These are phyloP conservation scores for Cunninghamia lanceolata DNA, from an alignment of 75 land plant species.

Conservation along the genomic window DNA sequence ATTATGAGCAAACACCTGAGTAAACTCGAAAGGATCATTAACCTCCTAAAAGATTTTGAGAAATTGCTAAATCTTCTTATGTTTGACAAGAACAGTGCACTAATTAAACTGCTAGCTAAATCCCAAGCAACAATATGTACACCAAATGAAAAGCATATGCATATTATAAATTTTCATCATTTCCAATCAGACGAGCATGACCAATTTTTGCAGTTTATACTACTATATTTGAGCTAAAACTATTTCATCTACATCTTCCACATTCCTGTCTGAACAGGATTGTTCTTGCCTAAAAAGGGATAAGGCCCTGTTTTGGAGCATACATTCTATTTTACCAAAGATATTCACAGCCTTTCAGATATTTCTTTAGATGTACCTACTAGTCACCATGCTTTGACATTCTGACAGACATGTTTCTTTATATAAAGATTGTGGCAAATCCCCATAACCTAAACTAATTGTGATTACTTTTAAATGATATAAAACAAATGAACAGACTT, in stretches of 20 bases:
- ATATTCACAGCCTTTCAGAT: not conserved
- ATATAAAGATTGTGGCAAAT: not conserved
- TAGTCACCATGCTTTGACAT: not conserved
- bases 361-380: not conserved
- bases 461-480: too few species aligned
- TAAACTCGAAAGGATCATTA: not conserved
- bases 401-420: too few species aligned
- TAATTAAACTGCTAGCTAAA: not conserved
- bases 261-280: not conserved
- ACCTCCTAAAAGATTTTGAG: not conserved
- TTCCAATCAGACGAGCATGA: not conserved
- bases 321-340: not conserved
- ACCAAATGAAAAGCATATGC: not conserved
- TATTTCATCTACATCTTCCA: not conserved
- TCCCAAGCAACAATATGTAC: not conserved
- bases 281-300: not conserved
- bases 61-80: slow-evolving; percentile 1
- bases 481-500: too few species aligned
- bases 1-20: not conserved
- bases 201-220: not conserved
- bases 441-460: not conserved
- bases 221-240: not conserved
- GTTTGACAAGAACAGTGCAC: not conserved
- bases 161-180: not conserved
- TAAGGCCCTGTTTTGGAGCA: not conserved